A percentile compares a stretch with the other conserved stretches of the same genome.
These are phyloP conservation scores for Thermoascus crustaceus DNA, from an alignment of 2,329 filamentous ascomycete genomes.

Conservation along the genomic window DNA sequence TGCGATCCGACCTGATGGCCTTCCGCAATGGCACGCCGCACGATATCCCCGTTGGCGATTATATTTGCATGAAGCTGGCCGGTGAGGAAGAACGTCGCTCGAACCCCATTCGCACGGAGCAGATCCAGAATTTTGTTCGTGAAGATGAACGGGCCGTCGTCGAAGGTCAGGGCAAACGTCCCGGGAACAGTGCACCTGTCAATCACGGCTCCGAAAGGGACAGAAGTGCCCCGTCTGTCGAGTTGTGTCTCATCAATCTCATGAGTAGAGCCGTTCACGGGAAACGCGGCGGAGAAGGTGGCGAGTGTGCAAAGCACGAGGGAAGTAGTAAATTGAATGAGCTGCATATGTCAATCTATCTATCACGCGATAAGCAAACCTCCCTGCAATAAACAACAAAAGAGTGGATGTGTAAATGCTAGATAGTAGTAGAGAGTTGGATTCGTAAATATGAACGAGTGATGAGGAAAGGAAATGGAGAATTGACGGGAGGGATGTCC, in stretches of 20 bases:
- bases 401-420: no score
- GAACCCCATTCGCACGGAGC: conserved; percentile 47
- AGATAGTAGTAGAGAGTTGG: no score
- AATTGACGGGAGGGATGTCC: no score
- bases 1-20: conserved; percentile 43
- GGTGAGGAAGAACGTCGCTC: conserved; percentile 58
- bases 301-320: no score
- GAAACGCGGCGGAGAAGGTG: background rate
- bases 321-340: no score
- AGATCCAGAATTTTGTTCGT: conserved; percentile 52
- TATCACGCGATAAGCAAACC: no score
- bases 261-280: no score
- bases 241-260: conserved; percentile 1
- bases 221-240: conserved; percentile 3
- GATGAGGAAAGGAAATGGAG: no score
- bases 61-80: conserved; percentile 32
- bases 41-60: conserved; percentile 18
- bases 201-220: conserved; percentile 38
- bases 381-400: no score
- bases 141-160: conserved; percentile 55
- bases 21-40: conserved; percentile 23
- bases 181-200: conserved; percentile 36
- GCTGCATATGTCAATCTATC: no score
- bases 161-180: conserved; percentile 56
- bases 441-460: no score